Evolutionary conservation across 2,329 filamentous ascomycete species (phyloP).

Genomic region (Ilyonectria destructans): DNA sequence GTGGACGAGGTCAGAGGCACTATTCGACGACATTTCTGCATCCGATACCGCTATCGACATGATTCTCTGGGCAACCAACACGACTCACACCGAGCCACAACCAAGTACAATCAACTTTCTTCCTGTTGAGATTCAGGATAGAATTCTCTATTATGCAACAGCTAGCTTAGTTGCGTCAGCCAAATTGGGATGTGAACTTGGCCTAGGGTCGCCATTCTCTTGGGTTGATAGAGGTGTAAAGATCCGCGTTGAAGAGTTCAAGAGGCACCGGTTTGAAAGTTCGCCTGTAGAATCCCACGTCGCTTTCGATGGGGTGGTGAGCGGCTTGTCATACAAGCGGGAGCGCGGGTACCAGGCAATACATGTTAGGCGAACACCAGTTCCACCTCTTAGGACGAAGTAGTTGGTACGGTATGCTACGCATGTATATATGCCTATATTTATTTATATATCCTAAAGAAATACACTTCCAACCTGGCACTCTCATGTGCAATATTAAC

Average conservation of each 20-base stretch:
- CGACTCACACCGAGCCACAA: constrained; percentile 2
- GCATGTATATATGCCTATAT: too few species aligned
- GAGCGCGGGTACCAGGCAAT: constrained; percentile 14
- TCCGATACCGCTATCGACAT: constrained; percentile 39
- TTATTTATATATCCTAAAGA: too few species aligned
- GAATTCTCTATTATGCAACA: constrained; percentile 31
- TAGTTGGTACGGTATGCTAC: too few species aligned
- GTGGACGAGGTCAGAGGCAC: constrained; percentile 25
- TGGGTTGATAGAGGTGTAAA: constrained; percentile 34
- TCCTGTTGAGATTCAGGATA: constrained; percentile 41
- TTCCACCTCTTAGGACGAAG: not conserved
- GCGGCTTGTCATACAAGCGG: constrained; percentile 35
- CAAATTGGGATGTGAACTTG: constrained; percentile 33
- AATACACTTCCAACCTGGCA: too few species aligned
- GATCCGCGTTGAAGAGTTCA: constrained; percentile 32
- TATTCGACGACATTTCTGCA: constrained; percentile 25
- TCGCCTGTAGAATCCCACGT: constrained; percentile 38
- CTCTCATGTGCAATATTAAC: too few species aligned
- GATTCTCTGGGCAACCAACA: constrained; percentile 37
- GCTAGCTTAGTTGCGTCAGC: constrained; percentile 29
- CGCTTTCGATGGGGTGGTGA: constrained; percentile 32
- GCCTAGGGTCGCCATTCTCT: constrained; percentile 26
- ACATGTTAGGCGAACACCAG: not conserved
- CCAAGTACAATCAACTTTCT: constrained; percentile 30
- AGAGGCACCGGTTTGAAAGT: constrained; percentile 31